Evolutionary conservation across 2,329 filamentous ascomycete species (phyloP), one percentile per base, ranked within the genome.

Genomic region (Colletotrichum sp.): DNA sequence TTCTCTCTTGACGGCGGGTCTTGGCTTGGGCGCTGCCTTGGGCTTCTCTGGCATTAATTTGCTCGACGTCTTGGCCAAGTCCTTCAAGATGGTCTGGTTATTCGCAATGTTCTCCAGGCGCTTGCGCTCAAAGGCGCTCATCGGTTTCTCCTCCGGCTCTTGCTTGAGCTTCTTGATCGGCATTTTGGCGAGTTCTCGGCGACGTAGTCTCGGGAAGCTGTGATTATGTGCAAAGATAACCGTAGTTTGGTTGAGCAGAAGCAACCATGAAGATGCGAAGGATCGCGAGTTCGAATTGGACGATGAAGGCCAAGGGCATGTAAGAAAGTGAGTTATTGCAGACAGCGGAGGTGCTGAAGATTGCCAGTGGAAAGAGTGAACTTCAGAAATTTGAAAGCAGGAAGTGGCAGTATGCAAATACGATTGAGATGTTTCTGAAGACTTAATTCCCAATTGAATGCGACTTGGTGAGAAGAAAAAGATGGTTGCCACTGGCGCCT

Each of bases 111-210:
- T 98, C 76, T 96, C 95, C 18, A 95, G 91, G 1, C 96, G 91
- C 79, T 95, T 93, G 80, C 93, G 93, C 88, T 98, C 96, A 84
- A 98, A 98, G 52, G 95, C 95, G 84, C 95, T 98, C 80, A 98
- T 87, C 43, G 34, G 86, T 83, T 80, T 89, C 4, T 84, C 84
- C 55, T 88, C 86, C 83, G 80, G 89, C 14, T 84, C 84, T 61
- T 87, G 77, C 48, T 81, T 81, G 7, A 78, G 85, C 26, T 84
- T 86, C 18, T 85, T 84, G 3, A 86, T 82, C 3, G 89, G 83
- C 90, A 92, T n/a, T n/a, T n/a, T n/a, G n/a, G n/a, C n/a, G n/a
- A n/a, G n/a, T n/a, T n/a, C n/a, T n/a, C n/a, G n/a, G n/a, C n/a
- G n/a, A n/a, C n/a, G n/a, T n/a, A n/a, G n/a, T n/a, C n/a, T n/a